Evolutionary conservation across 345 rosid genomes (phyloP), one percentile per base, ranked within the genome.

Genomic region (Moricandia moricandioides): DNA sequence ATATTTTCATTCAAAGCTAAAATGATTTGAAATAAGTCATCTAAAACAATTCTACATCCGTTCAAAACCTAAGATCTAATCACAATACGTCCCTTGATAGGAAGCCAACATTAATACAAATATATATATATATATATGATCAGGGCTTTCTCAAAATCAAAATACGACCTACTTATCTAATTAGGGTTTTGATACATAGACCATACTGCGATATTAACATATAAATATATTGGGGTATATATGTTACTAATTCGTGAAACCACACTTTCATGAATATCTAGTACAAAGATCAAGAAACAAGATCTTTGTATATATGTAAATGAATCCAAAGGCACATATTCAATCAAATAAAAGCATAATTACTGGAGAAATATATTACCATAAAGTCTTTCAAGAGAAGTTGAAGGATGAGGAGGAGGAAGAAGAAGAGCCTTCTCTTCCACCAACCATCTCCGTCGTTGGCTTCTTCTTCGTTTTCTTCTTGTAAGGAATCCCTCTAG

Each of bases 401-500:
- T 67, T 57, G 70, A 71, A 77, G 47, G 80, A 77, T 18, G 72
- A 65, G 55, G 80, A 43, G 8, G 80, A 77, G 26, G 76, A 65
- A 33, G 80, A 70, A 77, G 80, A 65, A 77, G 80, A 77, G 62
- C 71, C 76, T 10, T 76, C 75, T 76, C 80, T 70, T 62, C 80
- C 80, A 77, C 71, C 75, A 63, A 66, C 12, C 59, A 45, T 64
- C 62, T 70, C 71, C 34, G 40, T 17, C 29, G 72, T 70, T 31
- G 71, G 80, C 67, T 71, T 78, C 75, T 86, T 85, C 86, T 88
- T 91, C 16, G 86, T 89, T 66, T 91, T 91, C 91, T 91, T 91
- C 85, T 88, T 89, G 74, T 89, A 86, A 1, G 91, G 93, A 74
- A 88, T 89, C 27, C 97, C 97, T 72, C 97, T 86, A 0, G 97